Evolutionary conservation across 192 early-diverging fungal species (phyloP).

Genomic region (Gamsiella multidivaricata): DNA sequence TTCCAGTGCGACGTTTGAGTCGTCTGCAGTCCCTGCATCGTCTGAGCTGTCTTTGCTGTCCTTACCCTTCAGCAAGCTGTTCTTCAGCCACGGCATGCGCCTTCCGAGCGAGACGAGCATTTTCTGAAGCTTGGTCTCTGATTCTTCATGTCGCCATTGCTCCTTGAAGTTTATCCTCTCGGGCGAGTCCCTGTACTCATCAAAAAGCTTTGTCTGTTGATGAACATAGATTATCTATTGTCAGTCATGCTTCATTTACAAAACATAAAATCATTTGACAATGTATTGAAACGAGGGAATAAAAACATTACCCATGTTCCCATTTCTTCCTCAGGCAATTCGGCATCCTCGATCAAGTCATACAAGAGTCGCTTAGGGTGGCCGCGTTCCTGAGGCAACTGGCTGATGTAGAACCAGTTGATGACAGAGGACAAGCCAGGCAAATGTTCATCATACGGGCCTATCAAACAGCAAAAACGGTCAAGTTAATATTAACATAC

Average conservation of each 20-base stretch:
- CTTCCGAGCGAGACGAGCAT: constrained; percentile 73
- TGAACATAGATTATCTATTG: background rate
- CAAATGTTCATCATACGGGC: constrained; percentile 85
- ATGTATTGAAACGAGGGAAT: background rate
- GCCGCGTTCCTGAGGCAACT: constrained; percentile 62
- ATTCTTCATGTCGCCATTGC: constrained; percentile 77
- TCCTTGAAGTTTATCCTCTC: constrained; percentile 75
- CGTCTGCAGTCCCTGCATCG: background rate
- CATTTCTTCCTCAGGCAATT: constrained; percentile 60
- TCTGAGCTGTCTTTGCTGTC: constrained; percentile 1
- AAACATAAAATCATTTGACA: background rate
- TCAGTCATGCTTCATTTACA: no score
- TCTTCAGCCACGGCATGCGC: constrained; percentile 80
- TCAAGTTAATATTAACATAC: no score
- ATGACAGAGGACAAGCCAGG: constrained; percentile 80
- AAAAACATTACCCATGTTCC: constrained; percentile 61
- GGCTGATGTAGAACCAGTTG: constrained; percentile 89
- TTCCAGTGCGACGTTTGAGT: background rate
- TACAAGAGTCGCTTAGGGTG: constrained; percentile 75
- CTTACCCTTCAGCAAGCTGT: constrained; percentile 34
- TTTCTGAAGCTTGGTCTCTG: constrained; percentile 76
- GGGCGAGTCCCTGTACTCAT: constrained; percentile 62
- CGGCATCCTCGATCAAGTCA: constrained; percentile 62
- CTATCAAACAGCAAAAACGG: constrained; percentile 48
- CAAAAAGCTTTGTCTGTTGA: constrained; percentile 64